Percentiles rank a stretch among this genome's conserved stretches.
phyloP scores from a whole-genome alignment of 1,139 yeast genomes.

The Hemisphaericaspora xylofermentans region DNA sequence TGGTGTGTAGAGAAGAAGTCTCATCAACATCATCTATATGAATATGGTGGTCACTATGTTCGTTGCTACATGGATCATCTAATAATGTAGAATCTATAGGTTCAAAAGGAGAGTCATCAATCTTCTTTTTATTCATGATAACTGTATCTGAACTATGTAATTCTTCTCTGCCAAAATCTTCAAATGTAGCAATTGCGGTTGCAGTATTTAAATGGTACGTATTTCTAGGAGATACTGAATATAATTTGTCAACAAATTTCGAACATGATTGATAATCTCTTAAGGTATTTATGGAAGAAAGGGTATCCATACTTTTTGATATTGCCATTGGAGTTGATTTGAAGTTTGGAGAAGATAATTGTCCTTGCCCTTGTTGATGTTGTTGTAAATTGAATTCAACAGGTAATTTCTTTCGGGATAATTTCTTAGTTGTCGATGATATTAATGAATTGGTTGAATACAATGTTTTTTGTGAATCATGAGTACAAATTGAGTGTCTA shows the following conservation, averaged over 20 bases:
- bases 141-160: not conserved
- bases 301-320: constrained; percentile 3
- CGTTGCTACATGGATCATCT: constrained; percentile 3
- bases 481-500: constrained; percentile 13
- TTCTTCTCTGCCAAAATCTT: constrained; percentile 4
- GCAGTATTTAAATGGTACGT: constrained; percentile 36
- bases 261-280: constrained; percentile 23
- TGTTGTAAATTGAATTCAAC: constrained; percentile 9
- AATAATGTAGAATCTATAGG: constrained; percentile 7
- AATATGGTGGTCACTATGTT: too few relatives aligned
- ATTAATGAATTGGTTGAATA: constrained; percentile 8
- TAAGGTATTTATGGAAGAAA: constrained; percentile 1
- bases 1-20: constrained; percentile 9
- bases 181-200: constrained; percentile 28
- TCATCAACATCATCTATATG: not conserved
- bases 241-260: constrained; percentile 34
- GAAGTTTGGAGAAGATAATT: not conserved
- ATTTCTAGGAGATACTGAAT: constrained; percentile 43
- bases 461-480: constrained; percentile 14
- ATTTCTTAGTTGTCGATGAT: constrained; percentile 9
- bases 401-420: constrained; percentile 12
- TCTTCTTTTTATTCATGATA: constrained; percentile 14
- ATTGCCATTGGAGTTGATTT: constrained; percentile 8
- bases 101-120: constrained; percentile 11
- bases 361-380: not conserved